These are phyloP conservation scores for Canariomyces notabilis DNA, from an alignment of 2,329 filamentous ascomycete species.

Conservation along the genomic window DNA sequence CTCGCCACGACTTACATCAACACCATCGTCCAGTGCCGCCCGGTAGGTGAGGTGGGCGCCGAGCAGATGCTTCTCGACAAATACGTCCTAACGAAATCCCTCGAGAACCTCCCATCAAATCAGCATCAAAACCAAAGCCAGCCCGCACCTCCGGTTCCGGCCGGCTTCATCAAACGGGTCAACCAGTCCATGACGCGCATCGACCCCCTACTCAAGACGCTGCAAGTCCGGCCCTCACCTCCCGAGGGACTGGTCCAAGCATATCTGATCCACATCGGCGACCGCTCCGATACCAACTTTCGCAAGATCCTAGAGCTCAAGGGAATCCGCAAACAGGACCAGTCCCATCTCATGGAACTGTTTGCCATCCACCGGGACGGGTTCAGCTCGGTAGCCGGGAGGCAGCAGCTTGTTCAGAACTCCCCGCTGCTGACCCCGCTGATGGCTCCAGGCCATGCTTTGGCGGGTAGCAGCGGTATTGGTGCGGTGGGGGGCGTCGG, in stretches of 20 bases:
- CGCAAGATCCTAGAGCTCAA: slow-evolving; percentile 94
- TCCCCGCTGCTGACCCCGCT: slow-evolving; percentile 68
- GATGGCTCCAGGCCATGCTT: slow-evolving; percentile 41
- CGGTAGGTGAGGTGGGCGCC: slow-evolving; percentile 87
- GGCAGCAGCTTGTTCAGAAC: slow-evolving; percentile 64
- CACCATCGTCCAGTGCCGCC: slow-evolving; percentile 83
- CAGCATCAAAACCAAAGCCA: slow-evolving; percentile 31
- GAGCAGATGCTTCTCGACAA: slow-evolving; percentile 98
- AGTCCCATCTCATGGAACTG: slow-evolving; percentile 76
- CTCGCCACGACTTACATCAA: slow-evolving; percentile 73
- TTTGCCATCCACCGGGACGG: slow-evolving; percentile 78
- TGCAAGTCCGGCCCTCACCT: slow-evolving; percentile 87
- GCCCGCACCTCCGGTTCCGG: slow-evolving; percentile 39
- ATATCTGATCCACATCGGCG: slow-evolving; percentile 93
- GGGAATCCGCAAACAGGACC: slow-evolving; percentile 80
- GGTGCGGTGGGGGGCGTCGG: slow-evolving; percentile 31
- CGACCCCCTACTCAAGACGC: slow-evolving; percentile 88
- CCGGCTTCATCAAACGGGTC: slow-evolving; percentile 78
- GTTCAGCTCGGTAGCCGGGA: slow-evolving; percentile 46
- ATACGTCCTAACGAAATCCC: slow-evolving; percentile 78
- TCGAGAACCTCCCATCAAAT: slow-evolving; percentile 59
- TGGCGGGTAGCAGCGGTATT: slow-evolving; percentile 30
- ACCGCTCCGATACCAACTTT: slow-evolving; percentile 92
- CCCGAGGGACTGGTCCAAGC: slow-evolving; percentile 94
- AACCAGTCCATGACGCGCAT: slow-evolving; percentile 79